phyloP scores from a whole-genome alignment of 768 basidiomycete genomes.

The Kwoniella europaea region DNA sequence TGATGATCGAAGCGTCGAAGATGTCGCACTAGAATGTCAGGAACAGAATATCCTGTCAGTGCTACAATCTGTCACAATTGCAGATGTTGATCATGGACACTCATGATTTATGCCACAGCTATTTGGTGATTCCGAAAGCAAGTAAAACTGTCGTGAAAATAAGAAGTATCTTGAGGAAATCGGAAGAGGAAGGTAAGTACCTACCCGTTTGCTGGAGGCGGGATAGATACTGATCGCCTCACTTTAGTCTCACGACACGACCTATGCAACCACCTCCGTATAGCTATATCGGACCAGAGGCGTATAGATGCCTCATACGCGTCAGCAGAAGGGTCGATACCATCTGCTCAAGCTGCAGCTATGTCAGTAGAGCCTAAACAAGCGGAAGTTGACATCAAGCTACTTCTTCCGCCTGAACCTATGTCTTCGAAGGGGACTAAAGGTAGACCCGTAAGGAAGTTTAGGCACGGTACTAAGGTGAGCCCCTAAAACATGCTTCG shows the following conservation, averaged over 20 bases:
- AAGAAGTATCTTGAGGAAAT: constrained; percentile 39
- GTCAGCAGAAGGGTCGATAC: constrained; percentile 41
- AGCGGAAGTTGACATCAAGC: constrained; percentile 45
- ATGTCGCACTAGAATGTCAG: constrained; percentile 49
- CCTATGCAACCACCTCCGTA: constrained; percentile 44
- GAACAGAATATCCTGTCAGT: constrained; percentile 56
- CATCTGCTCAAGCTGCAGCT: constrained; percentile 37
- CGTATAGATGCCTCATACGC: constrained; percentile 53
- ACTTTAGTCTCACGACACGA: constrained; percentile 50
- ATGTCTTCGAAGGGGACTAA: constrained; percentile 37
- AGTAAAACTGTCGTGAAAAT: constrained; percentile 51
- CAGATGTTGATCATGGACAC: background rate
- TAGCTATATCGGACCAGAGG: constrained; percentile 51
- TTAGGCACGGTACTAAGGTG: constrained; percentile 44
- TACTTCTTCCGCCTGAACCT: constrained; percentile 53
- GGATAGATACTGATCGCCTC: constrained; percentile 8
- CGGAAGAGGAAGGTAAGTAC: constrained; percentile 54
- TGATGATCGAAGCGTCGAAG: constrained; percentile 50
- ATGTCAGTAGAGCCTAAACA: constrained; percentile 32
- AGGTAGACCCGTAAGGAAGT: constrained; percentile 41
- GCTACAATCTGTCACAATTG: too few species aligned
- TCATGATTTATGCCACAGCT: constrained; percentile 28
- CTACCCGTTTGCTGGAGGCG: background rate
- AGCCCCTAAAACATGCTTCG: background rate
- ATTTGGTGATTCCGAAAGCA: constrained; percentile 49